These are phyloP conservation scores for Pyrrhoderma lamaoense DNA, from an alignment of 1,284 basidiomycete genomes.

Conservation along the genomic window DNA sequence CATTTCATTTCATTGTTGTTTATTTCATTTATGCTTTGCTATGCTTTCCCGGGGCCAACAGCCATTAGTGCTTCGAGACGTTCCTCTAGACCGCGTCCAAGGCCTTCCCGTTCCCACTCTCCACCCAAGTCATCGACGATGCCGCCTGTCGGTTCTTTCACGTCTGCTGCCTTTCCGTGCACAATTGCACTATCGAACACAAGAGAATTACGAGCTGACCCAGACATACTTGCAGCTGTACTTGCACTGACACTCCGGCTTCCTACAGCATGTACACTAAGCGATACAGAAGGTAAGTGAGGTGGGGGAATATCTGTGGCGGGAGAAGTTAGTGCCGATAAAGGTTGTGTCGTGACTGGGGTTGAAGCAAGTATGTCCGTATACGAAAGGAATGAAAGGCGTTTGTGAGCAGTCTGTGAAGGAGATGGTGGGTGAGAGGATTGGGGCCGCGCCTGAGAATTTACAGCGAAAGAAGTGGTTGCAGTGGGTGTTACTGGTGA, in stretches of 20 bases:
- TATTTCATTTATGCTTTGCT: background rate
- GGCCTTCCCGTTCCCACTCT: slow-evolving; percentile 78
- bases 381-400: slow-evolving; percentile 81
- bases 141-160: slow-evolving; percentile 31
- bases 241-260: slow-evolving; percentile 5
- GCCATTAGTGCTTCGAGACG: slow-evolving; percentile 53
- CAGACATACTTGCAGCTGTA: slow-evolving; percentile 13
- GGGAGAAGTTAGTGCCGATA: slow-evolving; percentile 63
- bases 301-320: slow-evolving; percentile 52
- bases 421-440: slow-evolving; percentile 51
- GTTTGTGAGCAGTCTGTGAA: slow-evolving; percentile 43
- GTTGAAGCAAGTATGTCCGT: slow-evolving; percentile 74
- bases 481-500: slow-evolving; percentile 10
- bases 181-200: slow-evolving; percentile 6
- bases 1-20: background rate
- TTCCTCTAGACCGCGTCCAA: slow-evolving; percentile 76
- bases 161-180: slow-evolving; percentile 22
- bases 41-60: slow-evolving; percentile 15
- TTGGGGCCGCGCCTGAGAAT: slow-evolving; percentile 10
- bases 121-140: slow-evolving; percentile 53
- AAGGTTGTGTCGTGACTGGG: slow-evolving; percentile 60
- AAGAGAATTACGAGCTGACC: slow-evolving; percentile 14
- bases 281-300: slow-evolving; percentile 54
- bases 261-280: slow-evolving; percentile 19
- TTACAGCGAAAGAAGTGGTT: slow-evolving; percentile 12